Base-by-base conservation (phyloP, 352 stramenopile species). In the Chrysophaeum taylorii region DNA sequence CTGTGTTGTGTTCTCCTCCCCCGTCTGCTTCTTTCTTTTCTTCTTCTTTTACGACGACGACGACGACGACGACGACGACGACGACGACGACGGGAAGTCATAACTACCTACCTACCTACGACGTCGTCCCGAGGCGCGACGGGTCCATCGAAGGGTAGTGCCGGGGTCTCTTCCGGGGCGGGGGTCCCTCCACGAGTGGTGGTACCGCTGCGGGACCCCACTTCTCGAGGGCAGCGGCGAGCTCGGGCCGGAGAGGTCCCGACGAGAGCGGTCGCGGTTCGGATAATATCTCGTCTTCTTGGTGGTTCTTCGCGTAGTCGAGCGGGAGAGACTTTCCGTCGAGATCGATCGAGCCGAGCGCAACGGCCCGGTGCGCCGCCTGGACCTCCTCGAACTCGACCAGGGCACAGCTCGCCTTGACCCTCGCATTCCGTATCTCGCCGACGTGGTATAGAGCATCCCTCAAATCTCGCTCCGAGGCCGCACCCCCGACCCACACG, bases 401-500 rank as follows among this genome's bases (percentile, higher is more conserved):
- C 78, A 89, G 87, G 21, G 78, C 80, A 36, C n/a, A 50, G 16
- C 81, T 81, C 35, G 81, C 79, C 29, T 84, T 75, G 15, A 84
- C 78, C 54, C 82, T 68, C 29, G 87, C 76, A 2, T 76, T 78
- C 0, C 78, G 71, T 73, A 89, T 85, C 78, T 87, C 81, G 36
- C 83, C 83, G 77, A 82, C 85, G 1, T 72, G 70, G 71, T 87
- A 86, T 69, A 87, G 87, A 45, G 82, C 75, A 67, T 87, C 82
- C 23, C 78, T 73, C 45, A 89, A 64, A 9, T 80, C 75, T 54
- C 68, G 33, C 69, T 89, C 81, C 0, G 70, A 77, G 68, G 21
- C 39, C 25, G 15, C 70, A 73, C 84, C 85, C 39, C 82, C 68
- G 7, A 87, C 57, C 70, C 86, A 89, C 0, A 87, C 53, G 0